Base-by-base conservation (phyloP, 257 asterid species). In the Nemophila menziesii region DNA sequence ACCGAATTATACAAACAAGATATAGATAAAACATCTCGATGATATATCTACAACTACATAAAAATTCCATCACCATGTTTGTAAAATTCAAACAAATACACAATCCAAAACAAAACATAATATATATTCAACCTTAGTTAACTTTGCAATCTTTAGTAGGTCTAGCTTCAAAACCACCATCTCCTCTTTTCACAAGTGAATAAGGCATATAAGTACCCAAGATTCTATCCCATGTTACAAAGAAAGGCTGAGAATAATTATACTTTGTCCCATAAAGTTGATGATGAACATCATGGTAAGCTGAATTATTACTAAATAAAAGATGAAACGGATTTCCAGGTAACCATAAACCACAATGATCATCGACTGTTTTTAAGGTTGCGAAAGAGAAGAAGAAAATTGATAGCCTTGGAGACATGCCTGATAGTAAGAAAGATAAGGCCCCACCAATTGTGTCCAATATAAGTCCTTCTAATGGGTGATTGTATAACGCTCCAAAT, bases 331-430 rank as follows among this genome's bases (percentile, higher is more conserved):
- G 81, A 49, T 87, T 87, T 40, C 93, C 89, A 1, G 95, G 95
- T 21, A 87, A 71, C 95, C 95, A 83, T 16, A 87, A 64, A 38
- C 95, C 97, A 21, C 97, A 83, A 54, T 83, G 95, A 24, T 84
- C 97, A 33, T 89, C 94, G 13, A 84, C 95, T 1, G 93, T 89
- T 59, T 89, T 89, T 17, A 84, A 61, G 13, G 97, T 80, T 16
- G 95, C 93, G 29, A 89, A 89, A 26, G 95, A 83, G 60, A 89
- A 83, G 70, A 87, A 83, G 78, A 80, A 78, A 58, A 89, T 89
- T 51, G 97, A 80, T 37, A 85, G 52, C 16, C 84, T 66, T 3
- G 93, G 93, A 33, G 97, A 75, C 92, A 89, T 89, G 73, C 95
- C 95, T 4, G 95, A 89, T 44, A 66, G 52, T 5, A 89, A 90